These are phyloP conservation scores for Pichia membranifaciens DNA, from an alignment of 805 yeast genomes.

Conservation along the genomic window DNA sequence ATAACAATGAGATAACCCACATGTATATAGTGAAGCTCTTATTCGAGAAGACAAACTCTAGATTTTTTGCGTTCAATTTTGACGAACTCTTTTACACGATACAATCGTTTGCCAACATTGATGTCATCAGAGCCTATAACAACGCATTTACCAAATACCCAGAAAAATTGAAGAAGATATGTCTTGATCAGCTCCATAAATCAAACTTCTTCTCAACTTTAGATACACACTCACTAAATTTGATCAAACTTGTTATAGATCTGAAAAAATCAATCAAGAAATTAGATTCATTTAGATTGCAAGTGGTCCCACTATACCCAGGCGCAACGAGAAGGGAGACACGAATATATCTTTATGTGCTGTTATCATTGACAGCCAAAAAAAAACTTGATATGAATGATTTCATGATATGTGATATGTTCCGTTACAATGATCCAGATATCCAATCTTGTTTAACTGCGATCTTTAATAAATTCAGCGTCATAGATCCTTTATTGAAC, in stretches of 20 bases:
- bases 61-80: not conserved
- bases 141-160: not conserved
- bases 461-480: slow-evolving; percentile 5
- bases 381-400: not conserved
- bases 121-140: not conserved
- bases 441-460: not conserved
- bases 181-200: no score
- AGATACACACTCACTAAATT: no score
- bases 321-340: not conserved
- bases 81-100: not conserved
- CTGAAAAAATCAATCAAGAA: no score
- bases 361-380: not conserved
- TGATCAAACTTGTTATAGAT: no score
- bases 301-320: slow-evolving; percentile 9
- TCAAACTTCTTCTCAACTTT: not conserved
- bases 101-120: not conserved
- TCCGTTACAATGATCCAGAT: not conserved
- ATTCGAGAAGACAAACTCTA: not conserved
- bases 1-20: not conserved
- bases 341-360: slow-evolving; percentile 1
- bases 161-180: not conserved
- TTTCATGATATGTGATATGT: slow-evolving; percentile 4
- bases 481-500: slow-evolving; percentile 2
- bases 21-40: not conserved
- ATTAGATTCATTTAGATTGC: no score